Base-by-base conservation (phyloP, 352 stramenopile species). In the Pythium coloratum region DNA sequence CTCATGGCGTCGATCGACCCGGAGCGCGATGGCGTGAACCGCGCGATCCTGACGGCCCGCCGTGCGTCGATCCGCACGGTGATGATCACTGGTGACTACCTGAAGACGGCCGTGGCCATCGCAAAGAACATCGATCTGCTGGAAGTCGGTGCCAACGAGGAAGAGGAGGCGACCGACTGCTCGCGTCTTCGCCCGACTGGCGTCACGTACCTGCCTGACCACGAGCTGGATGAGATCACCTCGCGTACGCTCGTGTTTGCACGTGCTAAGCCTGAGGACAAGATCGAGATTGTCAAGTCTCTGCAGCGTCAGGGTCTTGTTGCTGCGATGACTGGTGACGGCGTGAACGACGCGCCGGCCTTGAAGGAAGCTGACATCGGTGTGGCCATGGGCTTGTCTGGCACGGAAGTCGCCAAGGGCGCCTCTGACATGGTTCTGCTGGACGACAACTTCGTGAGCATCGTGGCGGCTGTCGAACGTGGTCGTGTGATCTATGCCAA, bases 291-390 rank as follows among this genome's bases (percentile, higher is more conserved):
- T 69, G 92, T 98, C 18, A 76, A 84, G 28, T 94, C 90, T 47
- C 74, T 98, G 6, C 90, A 98, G 72, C 73, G 80, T 20, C 72
- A 80, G 47, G 75, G 77, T 14, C 61, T 71, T 32, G 64, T 82
- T 5, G 89, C 98, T 49, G 95, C 94, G 20, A 97, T 97, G 26
- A 98, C 94, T 13, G 95, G 95, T 32, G 95, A 99, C 76, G 96
- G 96, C 42, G 97, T 96, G 1, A 98, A 99, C 75, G 96, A 98
- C 78, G 96, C 95, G 10, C 95, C 95, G n/a, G 95, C 95, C 1
- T 77, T 99, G 28, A 98, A 98, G 72, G 90, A 80, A n/a, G 89
- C 90, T 28, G 88, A 98, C 67, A 95, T 99, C 57, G 86, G 89
- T 32, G 88, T 76, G 33, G 92, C 91, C 26, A 99, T 99, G 95